Percentiles rank a stretch among this genome's conserved stretches.
These are phyloP conservation scores for Didymella sp. DNA, from an alignment of 2,329 filamentous ascomycete species.

Conservation along the genomic window DNA sequence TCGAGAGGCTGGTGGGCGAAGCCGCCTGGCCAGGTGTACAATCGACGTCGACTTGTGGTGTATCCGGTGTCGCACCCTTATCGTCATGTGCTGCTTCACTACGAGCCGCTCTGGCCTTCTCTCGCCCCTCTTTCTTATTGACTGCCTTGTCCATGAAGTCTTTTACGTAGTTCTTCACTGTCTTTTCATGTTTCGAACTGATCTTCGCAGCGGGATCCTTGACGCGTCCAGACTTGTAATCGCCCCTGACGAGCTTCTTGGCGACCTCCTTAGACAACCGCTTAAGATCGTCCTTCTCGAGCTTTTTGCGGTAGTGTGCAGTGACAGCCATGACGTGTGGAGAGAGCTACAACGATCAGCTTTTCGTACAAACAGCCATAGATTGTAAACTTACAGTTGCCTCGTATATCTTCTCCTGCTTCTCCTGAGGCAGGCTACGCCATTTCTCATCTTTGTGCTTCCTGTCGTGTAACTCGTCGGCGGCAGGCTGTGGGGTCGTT, in stretches of 20 bases:
- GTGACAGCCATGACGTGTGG: conserved; percentile 85
- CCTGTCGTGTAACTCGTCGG: conserved; percentile 63
- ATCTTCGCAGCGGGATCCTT: conserved; percentile 76
- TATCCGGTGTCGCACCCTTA: conserved; percentile 28
- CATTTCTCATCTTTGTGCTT: conserved; percentile 67
- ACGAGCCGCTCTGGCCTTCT: conserved; percentile 63
- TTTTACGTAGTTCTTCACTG: conserved; percentile 82
- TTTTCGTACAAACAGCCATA: background rate
- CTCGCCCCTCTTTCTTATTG: conserved; percentile 66
- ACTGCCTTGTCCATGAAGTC: conserved; percentile 89
- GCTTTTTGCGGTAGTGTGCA: conserved; percentile 84
- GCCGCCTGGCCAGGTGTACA: conserved; percentile 20
- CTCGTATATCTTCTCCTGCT: conserved; percentile 94
- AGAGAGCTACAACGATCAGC: conserved; percentile 66
- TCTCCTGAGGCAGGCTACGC: conserved; percentile 74
- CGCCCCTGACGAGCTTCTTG: conserved; percentile 89
- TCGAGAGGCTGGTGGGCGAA: conserved; percentile 37
- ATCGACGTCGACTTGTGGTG: conserved; percentile 21
- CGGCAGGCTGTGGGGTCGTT: conserved; percentile 69
- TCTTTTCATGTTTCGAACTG: conserved; percentile 77
- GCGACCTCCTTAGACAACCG: conserved; percentile 72
- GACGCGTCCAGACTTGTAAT: conserved; percentile 90
- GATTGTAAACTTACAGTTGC: conserved; percentile 72
- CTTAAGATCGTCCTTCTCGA: conserved; percentile 79
- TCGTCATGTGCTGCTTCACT: conserved; percentile 40